Percentiles rank a stretch among this genome's conserved stretches.
phyloP scores from a whole-genome alignment of 148 eudicot species.

The Arctostaphylos glauca region DNA sequence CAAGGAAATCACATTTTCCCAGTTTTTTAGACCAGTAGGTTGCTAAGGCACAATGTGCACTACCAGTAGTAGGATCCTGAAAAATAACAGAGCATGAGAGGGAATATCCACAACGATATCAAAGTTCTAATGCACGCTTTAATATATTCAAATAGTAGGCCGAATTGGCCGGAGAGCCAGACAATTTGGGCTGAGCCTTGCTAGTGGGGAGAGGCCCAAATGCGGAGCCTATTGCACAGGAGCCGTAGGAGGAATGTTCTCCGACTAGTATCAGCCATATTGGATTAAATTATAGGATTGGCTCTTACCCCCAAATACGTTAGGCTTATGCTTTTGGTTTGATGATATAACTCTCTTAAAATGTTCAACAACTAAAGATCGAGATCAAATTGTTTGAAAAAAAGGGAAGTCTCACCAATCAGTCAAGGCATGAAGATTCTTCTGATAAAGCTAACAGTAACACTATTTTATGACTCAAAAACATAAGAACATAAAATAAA shows the following conservation, averaged over 20 bases:
- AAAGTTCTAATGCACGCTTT: background rate
- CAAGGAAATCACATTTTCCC: slow-evolving; percentile 57
- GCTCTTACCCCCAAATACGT: background rate
- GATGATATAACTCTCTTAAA: background rate
- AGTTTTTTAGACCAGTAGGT: slow-evolving; percentile 67
- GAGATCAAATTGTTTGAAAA: too few species aligned
- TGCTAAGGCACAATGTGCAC: slow-evolving; percentile 85
- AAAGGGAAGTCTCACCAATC: background rate
- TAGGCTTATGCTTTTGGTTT: background rate
- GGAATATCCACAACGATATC: background rate
- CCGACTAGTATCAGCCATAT: too few species aligned
- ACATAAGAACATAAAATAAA: too few species aligned
- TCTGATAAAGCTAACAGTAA: background rate
- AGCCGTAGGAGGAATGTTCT: too few species aligned
- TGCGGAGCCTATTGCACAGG: too few species aligned
- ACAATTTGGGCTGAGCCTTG: too few species aligned
- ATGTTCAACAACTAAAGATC: background rate
- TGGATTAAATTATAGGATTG: too few species aligned
- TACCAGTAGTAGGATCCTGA: slow-evolving; percentile 82
- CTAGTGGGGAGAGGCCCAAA: too few species aligned
- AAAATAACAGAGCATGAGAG: slow-evolving; percentile 9
- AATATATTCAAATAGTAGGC: too few species aligned
- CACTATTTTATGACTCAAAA: background rate
- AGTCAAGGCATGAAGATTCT: background rate
- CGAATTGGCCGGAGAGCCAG: too few species aligned